phyloP scores from a whole-genome alignment of 164 flowering plant species.

The Dillenia suffruticosa region DNA sequence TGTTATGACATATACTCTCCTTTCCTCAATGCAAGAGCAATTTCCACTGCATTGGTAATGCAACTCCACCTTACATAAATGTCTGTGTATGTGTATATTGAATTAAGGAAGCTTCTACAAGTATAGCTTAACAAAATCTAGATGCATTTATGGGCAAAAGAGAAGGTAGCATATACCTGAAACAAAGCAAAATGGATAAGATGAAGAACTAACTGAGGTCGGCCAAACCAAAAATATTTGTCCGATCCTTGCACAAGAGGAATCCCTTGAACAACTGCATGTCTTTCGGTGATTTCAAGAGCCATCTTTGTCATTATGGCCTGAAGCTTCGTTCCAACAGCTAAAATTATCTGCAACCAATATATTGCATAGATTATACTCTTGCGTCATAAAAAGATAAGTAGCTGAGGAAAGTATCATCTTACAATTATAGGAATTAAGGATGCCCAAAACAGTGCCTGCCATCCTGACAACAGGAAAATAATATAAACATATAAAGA shows the following conservation, averaged over 20 bases:
- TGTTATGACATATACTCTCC: too few relatives aligned
- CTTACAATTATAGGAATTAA: slow-evolving; percentile 71
- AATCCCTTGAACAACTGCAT: slow-evolving; percentile 59
- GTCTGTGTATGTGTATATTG: too few relatives aligned
- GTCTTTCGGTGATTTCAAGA: slow-evolving; percentile 78
- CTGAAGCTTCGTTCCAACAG: slow-evolving; percentile 94
- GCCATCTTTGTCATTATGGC: slow-evolving; percentile 87
- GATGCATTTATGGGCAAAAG: too few relatives aligned
- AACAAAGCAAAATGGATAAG: slow-evolving; percentile 54
- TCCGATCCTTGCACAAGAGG: slow-evolving; percentile 54
- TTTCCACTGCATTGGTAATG: too few relatives aligned
- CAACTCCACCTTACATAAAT: too few relatives aligned
- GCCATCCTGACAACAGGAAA: slow-evolving; percentile 60
- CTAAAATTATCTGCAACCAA: slow-evolving; percentile 57
- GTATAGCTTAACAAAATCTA: too few relatives aligned
- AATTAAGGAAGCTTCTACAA: too few relatives aligned
- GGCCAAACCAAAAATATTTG: slow-evolving; percentile 54
- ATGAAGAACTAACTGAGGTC: slow-evolving; percentile 45
- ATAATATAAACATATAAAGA: slow-evolving; percentile 16
- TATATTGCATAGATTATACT: slow-evolving; percentile 2
- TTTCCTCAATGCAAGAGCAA: too few relatives aligned
- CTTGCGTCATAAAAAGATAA: not conserved
- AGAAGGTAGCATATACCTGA: slow-evolving; percentile 28
- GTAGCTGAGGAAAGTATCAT: not conserved
- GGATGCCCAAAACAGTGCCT: slow-evolving; percentile 64